These are phyloP conservation scores for Trichoderma sp. DNA, from an alignment of 2,329 filamentous ascomycete species.

Conservation along the genomic window DNA sequence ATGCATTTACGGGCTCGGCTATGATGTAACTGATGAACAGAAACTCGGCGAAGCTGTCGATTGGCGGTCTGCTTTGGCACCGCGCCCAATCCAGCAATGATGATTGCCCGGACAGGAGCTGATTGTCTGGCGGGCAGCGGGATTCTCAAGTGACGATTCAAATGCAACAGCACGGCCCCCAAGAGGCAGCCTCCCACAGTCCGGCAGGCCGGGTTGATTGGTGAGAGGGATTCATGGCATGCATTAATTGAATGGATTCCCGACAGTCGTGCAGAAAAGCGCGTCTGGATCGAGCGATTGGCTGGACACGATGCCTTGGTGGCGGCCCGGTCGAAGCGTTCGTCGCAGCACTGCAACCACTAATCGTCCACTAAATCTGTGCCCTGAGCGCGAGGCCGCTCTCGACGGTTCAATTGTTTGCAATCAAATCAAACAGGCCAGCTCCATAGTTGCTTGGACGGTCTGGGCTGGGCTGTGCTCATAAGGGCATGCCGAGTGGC, in stretches of 20 bases:
- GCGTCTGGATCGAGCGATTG: constrained; percentile 25
- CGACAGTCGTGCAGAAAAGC: constrained; percentile 24
- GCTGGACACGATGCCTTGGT: not conserved
- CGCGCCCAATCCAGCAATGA: not conserved
- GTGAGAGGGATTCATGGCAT: constrained; percentile 29
- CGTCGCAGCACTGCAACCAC: constrained; percentile 16
- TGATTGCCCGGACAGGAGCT: not conserved
- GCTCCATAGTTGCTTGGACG: not conserved
- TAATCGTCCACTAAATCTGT: not conserved
- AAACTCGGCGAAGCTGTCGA: not conserved
- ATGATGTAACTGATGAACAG: not conserved
- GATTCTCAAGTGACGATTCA: not conserved
- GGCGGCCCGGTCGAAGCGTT: constrained; percentile 3
- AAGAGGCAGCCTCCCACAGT: constrained; percentile 12
- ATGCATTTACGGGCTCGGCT: not conserved
- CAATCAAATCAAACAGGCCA: not conserved
- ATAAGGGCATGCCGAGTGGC: not conserved
- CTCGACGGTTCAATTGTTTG: not conserved
- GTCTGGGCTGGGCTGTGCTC: not conserved
- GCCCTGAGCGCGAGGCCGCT: not conserved
- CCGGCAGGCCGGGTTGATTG: constrained; percentile 20
- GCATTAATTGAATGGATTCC: constrained; percentile 23
- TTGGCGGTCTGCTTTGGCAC: not conserved
- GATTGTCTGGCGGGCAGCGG: not conserved
- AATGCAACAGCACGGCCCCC: constrained; percentile 2